Evolutionary conservation across 768 basidiomycete genomes (phyloP).

Genomic region (Symmetrospora coprosmae): DNA sequence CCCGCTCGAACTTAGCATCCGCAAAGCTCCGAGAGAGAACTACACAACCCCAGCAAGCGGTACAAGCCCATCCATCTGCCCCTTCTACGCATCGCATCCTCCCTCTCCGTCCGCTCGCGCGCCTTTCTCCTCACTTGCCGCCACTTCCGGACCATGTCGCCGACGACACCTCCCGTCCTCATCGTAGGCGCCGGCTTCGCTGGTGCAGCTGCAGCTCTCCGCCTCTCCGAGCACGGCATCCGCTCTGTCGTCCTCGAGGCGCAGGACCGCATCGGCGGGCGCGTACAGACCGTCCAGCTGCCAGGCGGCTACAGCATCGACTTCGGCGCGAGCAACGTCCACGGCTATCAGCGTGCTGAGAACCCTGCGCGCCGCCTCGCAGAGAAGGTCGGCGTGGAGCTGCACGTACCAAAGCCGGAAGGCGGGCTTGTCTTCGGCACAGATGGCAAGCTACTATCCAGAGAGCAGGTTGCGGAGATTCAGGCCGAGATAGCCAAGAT

Average conservation of each 20-base stretch:
- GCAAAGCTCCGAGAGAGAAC: too few relatives aligned
- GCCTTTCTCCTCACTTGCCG: too few relatives aligned
- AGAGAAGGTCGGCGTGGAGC: slow-evolving; percentile 18
- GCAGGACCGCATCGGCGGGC: slow-evolving; percentile 5
- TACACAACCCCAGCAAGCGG: too few relatives aligned
- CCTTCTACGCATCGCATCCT: too few relatives aligned
- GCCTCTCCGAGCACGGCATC: slow-evolving; percentile 10
- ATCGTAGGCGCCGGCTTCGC: slow-evolving; percentile 14
- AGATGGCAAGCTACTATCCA: neutral
- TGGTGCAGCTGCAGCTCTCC: slow-evolving; percentile 4
- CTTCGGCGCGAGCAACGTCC: slow-evolving; percentile 15
- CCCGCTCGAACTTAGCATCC: too few relatives aligned
- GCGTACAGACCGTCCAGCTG: neutral
- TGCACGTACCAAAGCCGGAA: neutral
- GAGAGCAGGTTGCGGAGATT: neutral
- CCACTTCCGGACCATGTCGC: too few relatives aligned
- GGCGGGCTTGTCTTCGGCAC: slow-evolving; percentile 4
- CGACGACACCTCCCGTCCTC: too few relatives aligned
- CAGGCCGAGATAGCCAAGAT: neutral
- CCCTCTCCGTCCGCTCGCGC: too few relatives aligned
- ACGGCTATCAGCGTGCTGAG: slow-evolving; percentile 3
- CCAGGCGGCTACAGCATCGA: neutral
- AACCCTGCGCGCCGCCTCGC: slow-evolving; percentile 9
- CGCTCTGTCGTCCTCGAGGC: slow-evolving; percentile 16
- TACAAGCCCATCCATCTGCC: too few relatives aligned